Evolutionary conservation across 495 filamentous ascomycete species (phyloP), one percentile per base, ranked within the genome.

Genomic region (Rostrohypoxylon terebratum): DNA sequence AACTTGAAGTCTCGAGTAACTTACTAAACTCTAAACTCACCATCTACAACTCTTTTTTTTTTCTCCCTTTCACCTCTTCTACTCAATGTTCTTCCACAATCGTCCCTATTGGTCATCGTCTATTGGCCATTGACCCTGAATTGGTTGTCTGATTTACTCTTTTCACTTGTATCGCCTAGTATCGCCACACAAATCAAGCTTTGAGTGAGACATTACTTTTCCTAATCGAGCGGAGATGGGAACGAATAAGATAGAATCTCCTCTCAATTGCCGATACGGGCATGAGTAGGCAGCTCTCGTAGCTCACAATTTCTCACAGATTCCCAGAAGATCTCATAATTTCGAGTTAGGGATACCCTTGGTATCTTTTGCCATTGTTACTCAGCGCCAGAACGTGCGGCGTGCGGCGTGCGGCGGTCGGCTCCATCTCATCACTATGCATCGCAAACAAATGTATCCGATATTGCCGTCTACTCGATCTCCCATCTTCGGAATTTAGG

Each of bases 251-350:
- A 60, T 25, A 59, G 45, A 23, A 25, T 36, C 16, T 53, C 28
- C 16, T 59, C 38, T 42, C 53, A 54, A 71, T 59, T 70, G 72
- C 72, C 72, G 72, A 74, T 38, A 71, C 72, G 72, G 67, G 72
- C 72, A 71, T 74, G 51, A 68, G 59, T 47, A 63, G 50, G 59
- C 40, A 63, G 50, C 23, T 58, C 58, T 47, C n/a, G 38, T 42
- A 14, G 38, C 38, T 42, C 28, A 10, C 8, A 28, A 20, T 58
- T 38, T 38, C 36, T 28, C 28, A 28, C 28, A 28, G 10, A 47
- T 38, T 38, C 36, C 6, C 28, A 28, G 3, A 28, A 28, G 28
- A 4, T 28, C 28, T 28, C 38, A 45, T 20, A 38, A 61, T 74
- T 40, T 66, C 53, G 34, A 74, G 36, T 64, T 63, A 28, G 14